Evolutionary conservation across 2,329 filamentous ascomycete species (phyloP), one percentile per base, ranked within the genome.

Genomic region (Aureobasidium sp.): DNA sequence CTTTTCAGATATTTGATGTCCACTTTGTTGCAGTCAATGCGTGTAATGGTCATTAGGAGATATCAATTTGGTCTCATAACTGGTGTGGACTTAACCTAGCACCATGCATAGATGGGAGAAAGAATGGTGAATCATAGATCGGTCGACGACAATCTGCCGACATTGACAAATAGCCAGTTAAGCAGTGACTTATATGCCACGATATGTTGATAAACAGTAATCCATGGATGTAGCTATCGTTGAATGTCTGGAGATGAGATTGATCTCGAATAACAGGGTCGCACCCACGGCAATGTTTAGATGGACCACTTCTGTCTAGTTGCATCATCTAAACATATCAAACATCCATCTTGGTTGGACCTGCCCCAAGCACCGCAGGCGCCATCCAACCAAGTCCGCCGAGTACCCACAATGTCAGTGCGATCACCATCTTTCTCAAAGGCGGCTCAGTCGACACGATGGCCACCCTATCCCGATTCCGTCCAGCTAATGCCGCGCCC

Each of bases 381-480:
- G 41, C 39, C 5, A 47, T 39, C 13, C 36, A 44, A 29, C 62
- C 62, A 27, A 63, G 52, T 15, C 62, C 62, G n/a, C 62, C 62
- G n/a, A 59, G 7, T 5, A 37, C 6, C 30, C 16, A 34, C 41
- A 53, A 41, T 11, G n/a, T 21, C 34, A 39, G 5, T 29, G 36
- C 49, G 7, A 53, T 25, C 25, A 37, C n/a, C 9, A 37, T 10
- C 34, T 41, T 53, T 7, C 21, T 29, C 4, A 41, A n/a, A 39
- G 34, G 13, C 16, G 29, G 30, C 47, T 50, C 47, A 7, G 16
- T 21, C 30, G 16, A 32, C n/a, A 7, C 9, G 5, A 50, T 13
- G 32, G 7, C 30, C 21, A 16, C 29, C 10, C 29, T 27, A 30
- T 13, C n/a, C 4, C 37, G 16, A 4, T n/a, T 15, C 11, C 13